Evolutionary conservation across 2,329 filamentous ascomycete species (phyloP).

Genomic region (Cladobotryum mycophilum): DNA sequence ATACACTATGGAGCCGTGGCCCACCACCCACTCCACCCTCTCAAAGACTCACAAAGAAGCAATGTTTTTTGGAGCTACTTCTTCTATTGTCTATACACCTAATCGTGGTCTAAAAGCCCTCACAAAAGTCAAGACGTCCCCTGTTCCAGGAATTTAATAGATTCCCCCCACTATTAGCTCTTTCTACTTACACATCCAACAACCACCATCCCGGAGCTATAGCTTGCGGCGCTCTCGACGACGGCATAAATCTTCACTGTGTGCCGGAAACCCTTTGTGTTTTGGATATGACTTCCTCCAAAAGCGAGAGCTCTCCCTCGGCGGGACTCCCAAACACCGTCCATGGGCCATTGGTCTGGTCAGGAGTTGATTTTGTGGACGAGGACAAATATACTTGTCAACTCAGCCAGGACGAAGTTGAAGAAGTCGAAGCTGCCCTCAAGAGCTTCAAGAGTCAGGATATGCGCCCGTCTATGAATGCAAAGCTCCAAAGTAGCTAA

Average conservation of each 20-base stretch:
- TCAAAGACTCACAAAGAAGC: constrained; percentile 5
- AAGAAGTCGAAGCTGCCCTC: constrained; percentile 20
- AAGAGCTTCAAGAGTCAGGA: constrained; percentile 19
- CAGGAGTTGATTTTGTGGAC: constrained; percentile 9
- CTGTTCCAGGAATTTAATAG: too few relatives aligned
- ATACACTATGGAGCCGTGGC: constrained; percentile 6
- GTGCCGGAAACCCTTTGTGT: background rate
- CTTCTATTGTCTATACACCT: constrained; percentile 3
- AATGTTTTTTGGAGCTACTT: constrained; percentile 2
- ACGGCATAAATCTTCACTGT: background rate
- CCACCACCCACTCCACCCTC: constrained; percentile 10
- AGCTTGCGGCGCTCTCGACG: background rate
- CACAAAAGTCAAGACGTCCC: too few relatives aligned
- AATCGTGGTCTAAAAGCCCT: background rate
- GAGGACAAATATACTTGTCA: constrained; percentile 14
- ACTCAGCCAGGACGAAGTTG: constrained; percentile 16
- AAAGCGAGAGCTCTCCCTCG: background rate
- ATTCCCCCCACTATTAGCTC: too few relatives aligned
- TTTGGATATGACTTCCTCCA: background rate
- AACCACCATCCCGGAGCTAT: background rate
- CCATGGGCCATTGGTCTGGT: constrained; percentile 14
- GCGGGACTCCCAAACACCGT: constrained; percentile 2
- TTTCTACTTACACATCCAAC: background rate
- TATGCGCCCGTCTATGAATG: constrained; percentile 9
- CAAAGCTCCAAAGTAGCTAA: constrained; percentile 20